A percentile compares a stretch with the other conserved stretches of the same genome.
Conservation (phyloP, 345 rosid species). For the Mallotus nudiflorus region DNA sequence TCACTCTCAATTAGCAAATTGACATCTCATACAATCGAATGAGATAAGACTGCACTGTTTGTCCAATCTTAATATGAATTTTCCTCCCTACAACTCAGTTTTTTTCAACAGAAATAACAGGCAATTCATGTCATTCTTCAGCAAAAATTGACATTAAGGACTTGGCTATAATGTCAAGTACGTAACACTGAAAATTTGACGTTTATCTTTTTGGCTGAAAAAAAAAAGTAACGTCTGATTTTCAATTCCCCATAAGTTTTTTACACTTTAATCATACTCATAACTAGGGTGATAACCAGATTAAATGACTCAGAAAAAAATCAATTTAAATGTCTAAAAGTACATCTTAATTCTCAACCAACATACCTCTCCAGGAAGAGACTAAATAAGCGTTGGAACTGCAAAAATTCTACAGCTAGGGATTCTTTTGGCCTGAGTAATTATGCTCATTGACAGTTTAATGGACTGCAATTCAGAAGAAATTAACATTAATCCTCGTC, state of each 20-base stretch:
- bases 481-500: slow-evolving; percentile 9
- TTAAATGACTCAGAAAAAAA: not conserved
- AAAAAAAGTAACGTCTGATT: too few species aligned
- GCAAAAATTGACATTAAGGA: not conserved
- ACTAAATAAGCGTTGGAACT: not conserved
- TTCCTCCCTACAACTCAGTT: not conserved
- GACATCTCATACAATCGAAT: not conserved
- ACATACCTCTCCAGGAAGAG: not conserved
- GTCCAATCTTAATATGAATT: not conserved
- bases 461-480: not conserved
- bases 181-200: not conserved
- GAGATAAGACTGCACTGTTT: not conserved
- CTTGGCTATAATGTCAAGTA: too few species aligned
- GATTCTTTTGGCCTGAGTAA: not conserved
- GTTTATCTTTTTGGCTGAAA: too few species aligned
- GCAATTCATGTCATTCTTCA: not conserved
- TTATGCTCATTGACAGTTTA: not conserved
- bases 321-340: too few species aligned
- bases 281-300: too few species aligned
- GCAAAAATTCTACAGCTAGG: slow-evolving; percentile 6
- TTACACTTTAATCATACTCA: too few species aligned
- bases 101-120: not conserved
- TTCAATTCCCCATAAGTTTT: not conserved
- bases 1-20: not conserved
- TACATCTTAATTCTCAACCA: not conserved